Base-by-base conservation (phyloP, 768 basidiomycete species). In the Filobasidium wieringae region DNA sequence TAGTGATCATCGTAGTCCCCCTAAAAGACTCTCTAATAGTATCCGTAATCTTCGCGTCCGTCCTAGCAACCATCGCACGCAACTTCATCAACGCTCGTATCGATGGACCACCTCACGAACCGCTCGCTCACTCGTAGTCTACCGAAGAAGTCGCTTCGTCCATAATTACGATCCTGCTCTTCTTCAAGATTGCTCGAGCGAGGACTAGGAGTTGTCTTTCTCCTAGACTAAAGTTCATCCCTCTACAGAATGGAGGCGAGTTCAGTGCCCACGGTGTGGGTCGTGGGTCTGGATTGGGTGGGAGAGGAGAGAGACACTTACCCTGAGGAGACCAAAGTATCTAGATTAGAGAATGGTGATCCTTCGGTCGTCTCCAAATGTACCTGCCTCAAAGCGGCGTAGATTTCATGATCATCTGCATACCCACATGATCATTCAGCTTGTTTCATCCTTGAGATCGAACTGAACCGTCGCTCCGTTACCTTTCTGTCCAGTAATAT, bases 101-200 rank as follows among this genome's bases (percentile, higher is more conserved):
- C 14, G n/a, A 30, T 7, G 17, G 27, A n/a, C 12, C 17, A 19
- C 7, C 3, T 11, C 27, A 14, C 27, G 47, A 22, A 11, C 2
- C 7, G 22, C 14, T 12, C 34, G 59, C 67, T 61, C 51, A 70
- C 69, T 72, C 72, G 41, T 71, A 71, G 43, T 74, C 73, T 12
- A 73, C 66, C 7, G 67, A 70, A 1, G 68, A 68, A 4, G 72
- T 73, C 1, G 72, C 72, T 65, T 73, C 71, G 60, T 72, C 73
- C 66, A 74, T 67, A 1, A 74, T 65, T n/a, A 73, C 51, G 12
- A 74, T 61, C 40, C 61, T 71, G 15, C 70, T 65, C 2, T 53
- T 43, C 57, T 70, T 70, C 47, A 74, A 51, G 39, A 74, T 43
- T 8, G 72, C 71, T 34, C 71, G 47, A 17, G 70, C 70, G 0